Base-by-base conservation (phyloP, 139 green algal species). In the Haematococcus sp. region DNA sequence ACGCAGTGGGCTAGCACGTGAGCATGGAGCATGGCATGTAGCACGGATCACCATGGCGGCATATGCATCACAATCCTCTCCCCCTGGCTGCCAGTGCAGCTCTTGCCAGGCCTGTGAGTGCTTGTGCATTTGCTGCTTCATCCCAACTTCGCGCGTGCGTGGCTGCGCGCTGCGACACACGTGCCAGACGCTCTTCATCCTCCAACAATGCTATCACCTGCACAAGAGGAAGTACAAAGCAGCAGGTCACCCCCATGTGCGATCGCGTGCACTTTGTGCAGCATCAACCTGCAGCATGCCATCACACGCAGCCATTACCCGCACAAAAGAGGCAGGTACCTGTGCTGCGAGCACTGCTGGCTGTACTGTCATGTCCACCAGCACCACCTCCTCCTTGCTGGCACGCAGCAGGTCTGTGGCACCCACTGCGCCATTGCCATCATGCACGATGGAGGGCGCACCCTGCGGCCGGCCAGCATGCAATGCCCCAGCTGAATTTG, bases 361-460 rank as follows among this genome's bases (percentile, higher is more conserved):
- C 16, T 52, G 58, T 22, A 27, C 61, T 51, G 70, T 67, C 1
- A 81, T 56, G 63, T 91, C 76, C 1, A 79, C 23, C 30, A 81
- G 52, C 17, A 91, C n/a, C 19, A 93, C 70, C 66, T 94, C 82
- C 2, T 65, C 80, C 0, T 74, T 30, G 5, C 59, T n/a, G 1
- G 20, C 63, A 3, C 54, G 40, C 5, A 94, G 69, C 27, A 94
- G 81, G 63, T 94, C 82, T 46, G 86, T 83, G 0, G 88, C 88
- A 20, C 88, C 88, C 34, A 94, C 85, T 23, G 71, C 35, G 19
- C 82, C 82, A 49, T 61, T 33, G 15, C 72, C 72, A 30, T 77
- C 77, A 71, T 88, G 74, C 40, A 94, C 88, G 13, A 94, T 16
- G 3, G 82, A 90, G 4, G 89, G 86, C 1, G 88, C 86, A 2